phyloP scores from a whole-genome alignment of 1,284 basidiomycete genomes.

The Microstroma glucosiphilum region DNA sequence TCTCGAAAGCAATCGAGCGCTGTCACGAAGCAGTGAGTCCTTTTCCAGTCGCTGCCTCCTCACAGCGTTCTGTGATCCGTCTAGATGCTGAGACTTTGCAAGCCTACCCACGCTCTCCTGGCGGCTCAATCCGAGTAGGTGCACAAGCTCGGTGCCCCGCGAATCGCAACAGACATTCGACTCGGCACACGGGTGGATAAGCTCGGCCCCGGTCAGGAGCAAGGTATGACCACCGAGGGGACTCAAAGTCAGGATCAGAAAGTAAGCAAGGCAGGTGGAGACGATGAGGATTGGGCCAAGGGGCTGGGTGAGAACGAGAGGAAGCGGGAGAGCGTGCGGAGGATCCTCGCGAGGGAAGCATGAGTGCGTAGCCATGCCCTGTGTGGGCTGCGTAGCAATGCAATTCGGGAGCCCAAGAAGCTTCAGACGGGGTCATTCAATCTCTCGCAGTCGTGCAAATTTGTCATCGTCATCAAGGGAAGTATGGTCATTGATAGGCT shows the following conservation, averaged over 20 bases:
- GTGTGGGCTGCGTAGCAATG: too few species aligned
- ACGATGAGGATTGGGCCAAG: conserved; percentile 15
- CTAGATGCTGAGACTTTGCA: conserved; percentile 3
- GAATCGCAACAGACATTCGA: conserved; percentile 49
- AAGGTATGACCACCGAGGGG: not conserved
- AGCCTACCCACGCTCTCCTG: conserved; percentile 6
- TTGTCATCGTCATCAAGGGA: too few species aligned
- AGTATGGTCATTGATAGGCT: too few species aligned
- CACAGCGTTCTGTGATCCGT: not conserved
- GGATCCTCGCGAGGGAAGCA: conserved; percentile 1
- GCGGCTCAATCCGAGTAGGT: not conserved
- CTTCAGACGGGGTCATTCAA: too few species aligned
- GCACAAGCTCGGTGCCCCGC: conserved; percentile 12
- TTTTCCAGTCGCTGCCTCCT: conserved; percentile 28
- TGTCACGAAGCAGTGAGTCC: conserved; percentile 45
- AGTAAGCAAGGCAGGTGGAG: not conserved
- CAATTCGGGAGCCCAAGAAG: too few species aligned
- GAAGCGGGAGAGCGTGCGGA: conserved; percentile 44
- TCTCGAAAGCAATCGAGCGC: conserved; percentile 38
- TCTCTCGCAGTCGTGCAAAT: too few species aligned
- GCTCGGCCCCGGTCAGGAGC: conserved; percentile 6
- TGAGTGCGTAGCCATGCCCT: too few species aligned
- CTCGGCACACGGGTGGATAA: conserved; percentile 42
- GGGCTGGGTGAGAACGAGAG: conserved; percentile 43
- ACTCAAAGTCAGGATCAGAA: not conserved